Evolutionary conservation across 495 filamentous ascomycete species (phyloP), one percentile per base, ranked within the genome.

Genomic region (Hypoxylon crocopeplum): DNA sequence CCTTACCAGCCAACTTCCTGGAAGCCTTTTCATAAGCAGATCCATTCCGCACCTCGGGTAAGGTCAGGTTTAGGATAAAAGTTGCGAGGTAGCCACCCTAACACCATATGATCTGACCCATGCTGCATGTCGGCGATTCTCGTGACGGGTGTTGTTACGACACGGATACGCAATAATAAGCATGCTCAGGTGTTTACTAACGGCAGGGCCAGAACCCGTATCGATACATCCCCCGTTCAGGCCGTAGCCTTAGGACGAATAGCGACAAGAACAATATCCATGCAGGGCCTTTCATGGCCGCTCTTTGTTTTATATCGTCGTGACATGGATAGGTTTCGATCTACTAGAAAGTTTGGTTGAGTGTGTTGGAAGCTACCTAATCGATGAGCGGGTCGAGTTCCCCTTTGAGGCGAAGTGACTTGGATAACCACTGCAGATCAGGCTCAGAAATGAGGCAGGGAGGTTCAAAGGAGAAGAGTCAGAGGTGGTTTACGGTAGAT

Each of bases 151-250:
- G 16, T 22, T 39, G 16, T 17, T 41, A 17, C 17, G 40, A 40
- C 51, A 50, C 48, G 36, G 37, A 29, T 50, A 59, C 38, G 56
- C 41, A 59, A 40, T 46, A 59, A 40, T 46, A 34, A 33, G 32
- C 38, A 37, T 24, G 36, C 30, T 34, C 15, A 27, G 16, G n/a
- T 15, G 11, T 7, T 52, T 13, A 21, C 6, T 12, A 34, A 15
- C 15, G 10, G 17, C 20, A 36, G 25, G 45, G 17, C 25, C 34
- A 24, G n/a, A 37, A 36, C 21, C 29, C 21, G 30, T 22, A 11
- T 32, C 42, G 24, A 54, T 4, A 33, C n/a, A 27, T 12, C 29
- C 20, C 33, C 20, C 29, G 16, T 22, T 38, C n/a, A 7, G 20
- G 16, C 38, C n/a, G 41, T 55, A 34, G 25, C 30, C 32, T 37